Base-by-base conservation (phyloP, 2,329 filamentous ascomycete species). In the Lecanicillium sp. region DNA sequence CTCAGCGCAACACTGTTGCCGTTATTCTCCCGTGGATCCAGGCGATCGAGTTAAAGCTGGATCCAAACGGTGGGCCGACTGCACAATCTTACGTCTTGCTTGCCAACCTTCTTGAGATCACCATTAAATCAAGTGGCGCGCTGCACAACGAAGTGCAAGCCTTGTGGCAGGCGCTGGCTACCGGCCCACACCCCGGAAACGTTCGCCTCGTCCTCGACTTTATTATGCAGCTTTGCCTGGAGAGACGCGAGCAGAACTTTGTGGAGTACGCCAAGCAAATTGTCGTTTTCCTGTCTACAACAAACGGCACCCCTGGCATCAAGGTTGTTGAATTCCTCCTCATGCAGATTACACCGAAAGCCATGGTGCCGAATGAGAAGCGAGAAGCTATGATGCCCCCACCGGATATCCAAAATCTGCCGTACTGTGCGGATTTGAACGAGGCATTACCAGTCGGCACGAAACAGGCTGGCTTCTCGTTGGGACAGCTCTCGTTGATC, bases 181-280 rank as follows among this genome's bases (percentile, higher is more conserved):
- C 89, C 1, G 90, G 92, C 0, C 89, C 89, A 0, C 84, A 96
- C 58, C 86, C 81, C 8, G 90, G 89, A 15, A 98, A 98, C 52
- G 92, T 98, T 10, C 87, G 94, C 40, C 69, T 98, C 25, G 86
- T 97, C 11, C 74, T 98, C 1, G 89, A 97, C 57, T 98, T 98
- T 55, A 92, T 98, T 60, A 97, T 98, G 61, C 81, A 81, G 19
- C 74, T 97, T 4, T 98, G 92, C 50, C 68, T 98, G 10, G 92
- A 98, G 53, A 81, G 90, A 22, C 81, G 90, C 35, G 94, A 98
- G 58, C 92, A 98, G 53, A 97, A 96, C 51, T 98, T 96, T 59
- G 90, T 98, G 40, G 87, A 96, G 50, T 95, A 94, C 55, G 90
- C 90, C 5, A 98, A 97, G 65, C 92, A 98, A 59, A 92, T 98